Evolutionary conservation across 768 basidiomycete species (phyloP).

Genomic region (Fibroporia radiculosa): DNA sequence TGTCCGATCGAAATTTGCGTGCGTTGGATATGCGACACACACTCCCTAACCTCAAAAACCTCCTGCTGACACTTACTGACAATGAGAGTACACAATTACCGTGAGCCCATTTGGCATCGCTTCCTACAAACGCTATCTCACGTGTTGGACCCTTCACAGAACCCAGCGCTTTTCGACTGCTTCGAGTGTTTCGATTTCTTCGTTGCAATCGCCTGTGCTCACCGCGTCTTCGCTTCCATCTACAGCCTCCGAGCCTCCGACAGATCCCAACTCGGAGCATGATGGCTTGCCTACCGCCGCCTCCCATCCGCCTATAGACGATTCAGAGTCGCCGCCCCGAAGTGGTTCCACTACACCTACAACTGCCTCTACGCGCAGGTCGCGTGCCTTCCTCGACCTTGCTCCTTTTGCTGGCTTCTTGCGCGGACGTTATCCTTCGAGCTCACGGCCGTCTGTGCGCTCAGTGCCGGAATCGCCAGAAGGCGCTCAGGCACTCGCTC

Average conservation of each 20-base stretch:
- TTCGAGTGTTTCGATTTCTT: constrained; percentile 14
- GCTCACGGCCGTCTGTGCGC: constrained; percentile 17
- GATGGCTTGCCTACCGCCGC: neutral
- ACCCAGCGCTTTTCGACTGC: constrained; percentile 3
- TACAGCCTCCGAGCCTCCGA: constrained; percentile 1
- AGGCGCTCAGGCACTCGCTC: constrained; percentile 12
- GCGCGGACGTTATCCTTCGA: constrained; percentile 53
- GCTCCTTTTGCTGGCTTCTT: constrained; percentile 58
- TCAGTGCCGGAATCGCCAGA: constrained; percentile 16
- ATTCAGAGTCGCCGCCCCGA: constrained; percentile 32
- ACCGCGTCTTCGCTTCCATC: constrained; percentile 7
- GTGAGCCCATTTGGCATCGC: constrained; percentile 30
- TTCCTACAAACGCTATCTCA: neutral
- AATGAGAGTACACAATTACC: constrained; percentile 43
- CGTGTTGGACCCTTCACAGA: constrained; percentile 7
- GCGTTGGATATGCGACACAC: constrained; percentile 94
- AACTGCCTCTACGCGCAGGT: constrained; percentile 21
- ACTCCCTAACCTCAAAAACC: constrained; percentile 91
- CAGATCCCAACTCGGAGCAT: constrained; percentile 1
- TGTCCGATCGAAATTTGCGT: constrained; percentile 82
- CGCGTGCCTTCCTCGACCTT: constrained; percentile 43
- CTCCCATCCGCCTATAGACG: neutral
- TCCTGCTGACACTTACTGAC: constrained; percentile 78
- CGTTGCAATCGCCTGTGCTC: constrained; percentile 13
- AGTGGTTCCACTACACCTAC: constrained; percentile 57